Evolutionary conservation across 345 rosid species (phyloP).

Genomic region (Crucihimalaya himalaica): DNA sequence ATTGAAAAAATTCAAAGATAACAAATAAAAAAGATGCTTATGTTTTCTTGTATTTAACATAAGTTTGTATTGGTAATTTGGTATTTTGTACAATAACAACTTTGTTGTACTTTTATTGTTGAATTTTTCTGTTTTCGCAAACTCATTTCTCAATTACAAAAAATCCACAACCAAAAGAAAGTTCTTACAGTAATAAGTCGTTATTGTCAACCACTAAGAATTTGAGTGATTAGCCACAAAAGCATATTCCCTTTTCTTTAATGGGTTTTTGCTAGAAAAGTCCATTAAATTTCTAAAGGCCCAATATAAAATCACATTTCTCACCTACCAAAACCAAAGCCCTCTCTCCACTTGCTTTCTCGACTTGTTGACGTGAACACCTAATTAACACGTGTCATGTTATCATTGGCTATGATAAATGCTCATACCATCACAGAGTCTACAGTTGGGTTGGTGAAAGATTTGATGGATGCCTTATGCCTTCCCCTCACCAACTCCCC

Average conservation of each 20-base stretch:
- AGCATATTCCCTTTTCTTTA: too few species aligned
- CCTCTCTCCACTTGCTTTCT: not conserved
- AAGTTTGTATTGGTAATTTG: too few species aligned
- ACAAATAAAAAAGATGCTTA: too few species aligned
- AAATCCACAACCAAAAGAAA: too few species aligned
- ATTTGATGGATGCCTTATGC: slow-evolving; percentile 32
- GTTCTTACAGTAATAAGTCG: too few species aligned
- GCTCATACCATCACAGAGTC: not conserved
- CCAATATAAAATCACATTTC: not conserved
- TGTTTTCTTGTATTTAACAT: too few species aligned
- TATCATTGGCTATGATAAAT: not conserved
- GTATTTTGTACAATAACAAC: too few species aligned
- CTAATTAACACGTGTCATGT: not conserved
- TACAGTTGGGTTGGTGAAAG: slow-evolving; percentile 36
- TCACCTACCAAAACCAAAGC: slow-evolving; percentile 18
- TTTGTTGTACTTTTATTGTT: too few species aligned
- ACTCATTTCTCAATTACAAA: too few species aligned
- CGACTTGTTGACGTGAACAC: not conserved
- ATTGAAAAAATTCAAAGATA: not conserved
- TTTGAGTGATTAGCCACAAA: too few species aligned
- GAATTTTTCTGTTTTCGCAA: too few species aligned
- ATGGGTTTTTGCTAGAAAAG: not conserved
- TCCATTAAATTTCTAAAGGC: not conserved
- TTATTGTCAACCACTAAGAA: too few species aligned
- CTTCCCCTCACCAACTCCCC: slow-evolving; percentile 36